A percentile compares a stretch with the other conserved stretches of the same genome.
phyloP scores from a whole-genome alignment of 2,329 filamentous ascomycete genomes.

The Xylariaceae sp. region DNA sequence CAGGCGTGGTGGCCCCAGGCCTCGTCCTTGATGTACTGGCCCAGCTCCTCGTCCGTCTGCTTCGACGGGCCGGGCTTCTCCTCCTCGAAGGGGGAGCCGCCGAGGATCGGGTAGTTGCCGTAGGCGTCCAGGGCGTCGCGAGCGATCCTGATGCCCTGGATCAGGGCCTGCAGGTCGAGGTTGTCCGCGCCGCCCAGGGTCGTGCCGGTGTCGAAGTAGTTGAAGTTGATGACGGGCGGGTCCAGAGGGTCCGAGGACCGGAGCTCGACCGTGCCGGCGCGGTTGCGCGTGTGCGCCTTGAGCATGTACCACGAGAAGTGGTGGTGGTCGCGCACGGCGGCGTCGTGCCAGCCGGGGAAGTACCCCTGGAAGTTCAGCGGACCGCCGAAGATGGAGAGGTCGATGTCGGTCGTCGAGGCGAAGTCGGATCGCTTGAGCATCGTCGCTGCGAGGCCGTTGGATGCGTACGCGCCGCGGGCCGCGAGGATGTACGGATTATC shows the following conservation, averaged over 20 bases:
- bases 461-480: conserved; percentile 30
- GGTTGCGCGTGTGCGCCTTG: conserved; percentile 56
- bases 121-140: conserved; percentile 43
- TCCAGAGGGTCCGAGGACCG: conserved; percentile 58
- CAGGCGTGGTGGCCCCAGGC: conserved; percentile 28
- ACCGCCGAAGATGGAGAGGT: conserved; percentile 35
- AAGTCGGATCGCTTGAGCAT: conserved; percentile 25
- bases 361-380: conserved; percentile 37
- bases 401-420: conserved; percentile 25
- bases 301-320: conserved; percentile 43
- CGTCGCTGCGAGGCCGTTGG: conserved; percentile 29
- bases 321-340: conserved; percentile 33
- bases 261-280: conserved; percentile 56
- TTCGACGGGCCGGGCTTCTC: conserved; percentile 18
- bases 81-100: conserved; percentile 29
- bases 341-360: conserved; percentile 34
- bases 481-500: conserved; percentile 15
- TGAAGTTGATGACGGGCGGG: conserved; percentile 56
- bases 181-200: conserved; percentile 37
- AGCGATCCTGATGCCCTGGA: conserved; percentile 44
- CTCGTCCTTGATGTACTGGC: conserved; percentile 25
- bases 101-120: conserved; percentile 36
- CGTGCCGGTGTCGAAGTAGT: conserved; percentile 49
- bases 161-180: conserved; percentile 44
- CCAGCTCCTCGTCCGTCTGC: conserved; percentile 20